These are phyloP conservation scores for Hypoxylon sp. DNA, from an alignment of 2,329 filamentous ascomycete species.

Conservation along the genomic window DNA sequence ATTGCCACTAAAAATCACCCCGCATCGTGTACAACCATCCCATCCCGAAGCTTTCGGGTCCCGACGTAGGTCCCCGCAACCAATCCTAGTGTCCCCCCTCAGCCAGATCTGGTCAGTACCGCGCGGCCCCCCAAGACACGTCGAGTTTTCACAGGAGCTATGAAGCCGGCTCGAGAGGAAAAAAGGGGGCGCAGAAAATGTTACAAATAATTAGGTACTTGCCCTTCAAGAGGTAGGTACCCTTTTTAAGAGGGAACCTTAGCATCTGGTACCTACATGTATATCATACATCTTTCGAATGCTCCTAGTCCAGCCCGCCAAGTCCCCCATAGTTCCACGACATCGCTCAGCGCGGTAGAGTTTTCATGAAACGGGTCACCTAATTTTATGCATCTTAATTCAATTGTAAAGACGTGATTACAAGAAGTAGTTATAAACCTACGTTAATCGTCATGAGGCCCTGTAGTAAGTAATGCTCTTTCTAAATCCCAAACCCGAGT, in stretches of 20 bases:
- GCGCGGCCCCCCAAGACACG: not conserved
- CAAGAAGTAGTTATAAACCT: not conserved
- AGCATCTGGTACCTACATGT: no score
- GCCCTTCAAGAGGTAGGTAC: no score
- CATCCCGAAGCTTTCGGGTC: constrained; percentile 26
- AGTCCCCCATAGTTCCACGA: not conserved
- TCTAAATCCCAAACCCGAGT: not conserved
- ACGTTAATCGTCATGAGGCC: not conserved
- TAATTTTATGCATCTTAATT: not conserved
- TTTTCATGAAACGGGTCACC: not conserved
- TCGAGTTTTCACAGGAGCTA: no score
- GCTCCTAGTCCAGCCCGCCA: no score
- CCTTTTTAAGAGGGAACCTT: no score
- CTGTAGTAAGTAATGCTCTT: not conserved
- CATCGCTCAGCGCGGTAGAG: not conserved
- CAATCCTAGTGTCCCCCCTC: constrained; percentile 18
- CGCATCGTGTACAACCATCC: not conserved
- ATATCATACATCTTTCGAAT: no score
- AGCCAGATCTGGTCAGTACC: constrained; percentile 30
- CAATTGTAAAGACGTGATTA: not conserved
- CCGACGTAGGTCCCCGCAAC: constrained; percentile 12
- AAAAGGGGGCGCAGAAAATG: no score
- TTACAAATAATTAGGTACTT: no score
- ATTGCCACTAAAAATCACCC: constrained; percentile 16
- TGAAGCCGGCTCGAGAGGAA: no score